Base-by-base conservation (phyloP, 75 land plant genomes). In the Pinus albicaulis region DNA sequence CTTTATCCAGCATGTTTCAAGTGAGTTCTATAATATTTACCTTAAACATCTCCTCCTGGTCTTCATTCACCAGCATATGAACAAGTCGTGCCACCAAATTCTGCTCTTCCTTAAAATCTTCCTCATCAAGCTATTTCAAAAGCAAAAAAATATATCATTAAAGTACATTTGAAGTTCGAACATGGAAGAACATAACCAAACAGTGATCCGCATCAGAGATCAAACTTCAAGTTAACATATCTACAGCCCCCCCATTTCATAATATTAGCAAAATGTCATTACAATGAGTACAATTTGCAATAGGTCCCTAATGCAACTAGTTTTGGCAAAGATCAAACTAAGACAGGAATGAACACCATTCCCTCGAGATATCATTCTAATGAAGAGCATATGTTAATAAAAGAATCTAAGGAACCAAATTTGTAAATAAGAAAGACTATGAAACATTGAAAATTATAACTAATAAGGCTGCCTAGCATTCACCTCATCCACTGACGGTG, bases 51-150 rank as follows among this genome's bases (percentile, higher is more conserved):
- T 95, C 93, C 72, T 87, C 92, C 68, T 87, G 84, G 81, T 95
- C 94, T 55, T 92, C 90, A 85, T 80, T 89, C 58, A 85, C 74
- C 22, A 98, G 68, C 98, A 98, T 95, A 68, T 95, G 95, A 12
- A 98, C 90, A 71, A 98, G 96, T 24, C 95, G 89, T 26, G 98
- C 98, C 76, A 98, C 98, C 76, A 92, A 87, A 88, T 92, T 98
- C 71, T 98, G 99, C 74, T 98, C 99, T 79, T 98, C 99, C 79
- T 89, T 87, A 83, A 98, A 95, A 79, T 98, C 99, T 56, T 98
- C 99, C 71, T 95, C 99, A 88, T 98, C 99, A 84, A 92, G 76
- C 99, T 94, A 73, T 52, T 48, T 24, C 23, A 28, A 13, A 76
- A n/a, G 53, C 17, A 64, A 41, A 48, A 34, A 71, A 64, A 48